phyloP scores from a whole-genome alignment of 805 yeast species.

The Starmerella floricola region DNA sequence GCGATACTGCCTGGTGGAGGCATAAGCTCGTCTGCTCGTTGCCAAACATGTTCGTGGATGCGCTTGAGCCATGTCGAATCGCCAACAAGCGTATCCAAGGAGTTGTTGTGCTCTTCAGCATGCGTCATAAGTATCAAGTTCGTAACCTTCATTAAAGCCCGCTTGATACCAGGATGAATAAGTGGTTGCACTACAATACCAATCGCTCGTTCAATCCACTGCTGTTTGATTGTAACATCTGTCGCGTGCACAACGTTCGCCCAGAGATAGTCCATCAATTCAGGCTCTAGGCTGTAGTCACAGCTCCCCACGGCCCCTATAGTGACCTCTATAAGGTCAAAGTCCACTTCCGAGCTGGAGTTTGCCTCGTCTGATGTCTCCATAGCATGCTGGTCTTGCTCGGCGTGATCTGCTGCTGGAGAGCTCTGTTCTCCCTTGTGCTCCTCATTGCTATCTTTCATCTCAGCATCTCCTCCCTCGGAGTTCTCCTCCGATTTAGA shows the following conservation, averaged over 20 bases:
- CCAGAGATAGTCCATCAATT: conserved; percentile 9
- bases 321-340: conserved; percentile 7
- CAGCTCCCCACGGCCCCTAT: conserved; percentile 4
- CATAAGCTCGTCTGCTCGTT: conserved; percentile 42
- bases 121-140: conserved; percentile 57
- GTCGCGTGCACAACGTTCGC: background rate
- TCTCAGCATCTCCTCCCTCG: background rate
- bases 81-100: conserved; percentile 36
- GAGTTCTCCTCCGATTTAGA: background rate
- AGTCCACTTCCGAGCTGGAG: background rate
- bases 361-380: background rate
- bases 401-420: no score
- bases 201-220: conserved; percentile 10
- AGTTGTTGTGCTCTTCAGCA: conserved; percentile 38
- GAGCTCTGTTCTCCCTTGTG: no score
- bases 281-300: conserved; percentile 1
- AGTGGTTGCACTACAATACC: conserved; percentile 1
- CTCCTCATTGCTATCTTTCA: no score
- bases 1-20: conserved; percentile 26
- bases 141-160: conserved; percentile 31
- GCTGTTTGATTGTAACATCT: conserved; percentile 1
- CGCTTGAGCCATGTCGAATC: conserved; percentile 47
- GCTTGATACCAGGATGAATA: conserved; percentile 8
- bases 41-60: conserved; percentile 63
- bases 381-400: no score